phyloP scores from a whole-genome alignment of 768 basidiomycete genomes.

The Boletus subparvulus region DNA sequence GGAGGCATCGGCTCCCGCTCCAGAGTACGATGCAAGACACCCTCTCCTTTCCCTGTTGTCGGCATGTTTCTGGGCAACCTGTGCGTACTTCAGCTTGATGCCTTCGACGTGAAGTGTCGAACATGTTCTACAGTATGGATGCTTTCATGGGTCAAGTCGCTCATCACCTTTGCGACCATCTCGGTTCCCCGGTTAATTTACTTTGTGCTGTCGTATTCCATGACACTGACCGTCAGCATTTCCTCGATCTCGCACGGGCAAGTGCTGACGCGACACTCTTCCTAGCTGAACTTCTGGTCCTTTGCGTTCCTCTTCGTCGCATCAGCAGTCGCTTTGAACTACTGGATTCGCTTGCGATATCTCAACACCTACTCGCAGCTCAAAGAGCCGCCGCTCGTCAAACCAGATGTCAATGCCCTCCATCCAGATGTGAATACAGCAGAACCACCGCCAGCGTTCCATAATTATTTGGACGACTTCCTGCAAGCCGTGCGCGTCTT shows the following conservation, averaged over 20 bases:
- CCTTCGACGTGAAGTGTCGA: not conserved
- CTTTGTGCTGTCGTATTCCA: conserved; percentile 77
- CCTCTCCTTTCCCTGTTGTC: conserved; percentile 75
- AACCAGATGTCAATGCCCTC: conserved; percentile 80
- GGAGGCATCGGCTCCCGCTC: conserved; percentile 20
- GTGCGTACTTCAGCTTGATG: conserved; percentile 45
- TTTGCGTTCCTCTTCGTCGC: conserved; percentile 75
- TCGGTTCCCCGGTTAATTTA: conserved; percentile 79
- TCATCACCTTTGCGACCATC: conserved; percentile 81
- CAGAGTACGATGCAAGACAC: conserved; percentile 47
- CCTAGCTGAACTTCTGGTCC: conserved; percentile 87
- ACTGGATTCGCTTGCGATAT: conserved; percentile 82
- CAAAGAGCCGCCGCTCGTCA: conserved; percentile 78
- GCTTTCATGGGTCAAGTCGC: conserved; percentile 70
- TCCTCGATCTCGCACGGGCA: not conserved
- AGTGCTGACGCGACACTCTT: conserved; percentile 9
- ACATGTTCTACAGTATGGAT: conserved; percentile 62
- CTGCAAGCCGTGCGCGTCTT: conserved; percentile 95
- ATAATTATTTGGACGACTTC: conserved; percentile 97
- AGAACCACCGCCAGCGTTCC: conserved; percentile 75
- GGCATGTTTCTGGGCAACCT: conserved; percentile 80
- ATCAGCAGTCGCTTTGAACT: conserved; percentile 67
- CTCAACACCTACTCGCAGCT: conserved; percentile 73
- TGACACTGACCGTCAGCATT: conserved; percentile 75
- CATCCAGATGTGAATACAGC: conserved; percentile 88